Conservation (phyloP, 2,329 filamentous ascomycete genomes). For the Elsinoe necatrix region DNA sequence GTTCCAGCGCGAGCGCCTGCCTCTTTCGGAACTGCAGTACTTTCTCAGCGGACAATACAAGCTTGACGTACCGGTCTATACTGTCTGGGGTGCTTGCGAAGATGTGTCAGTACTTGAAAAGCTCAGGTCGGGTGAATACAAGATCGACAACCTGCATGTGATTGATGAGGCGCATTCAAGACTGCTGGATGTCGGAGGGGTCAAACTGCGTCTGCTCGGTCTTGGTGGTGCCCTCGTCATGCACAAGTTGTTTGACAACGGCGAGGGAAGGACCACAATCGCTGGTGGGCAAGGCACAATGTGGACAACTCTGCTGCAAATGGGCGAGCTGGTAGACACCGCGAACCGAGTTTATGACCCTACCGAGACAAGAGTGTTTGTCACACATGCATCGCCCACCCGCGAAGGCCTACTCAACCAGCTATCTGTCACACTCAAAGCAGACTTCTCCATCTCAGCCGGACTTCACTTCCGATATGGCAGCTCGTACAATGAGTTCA, state of each 20-base stretch:
- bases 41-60: conserved; percentile 83
- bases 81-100: conserved; percentile 97
- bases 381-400: conserved; percentile 93
- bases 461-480: conserved; percentile 97
- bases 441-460: conserved; percentile 95
- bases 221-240: conserved; percentile 95
- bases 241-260: conserved; percentile 99
- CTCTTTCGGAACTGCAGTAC: conserved; percentile 83
- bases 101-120: conserved; percentile 96
- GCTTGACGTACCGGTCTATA: conserved; percentile 94
- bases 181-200: conserved; percentile 85
- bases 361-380: conserved; percentile 90
- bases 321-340: conserved; percentile 96
- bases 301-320: conserved; percentile 98
- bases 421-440: conserved; percentile 92
- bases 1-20: conserved; percentile 71
- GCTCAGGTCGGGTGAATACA: conserved; percentile 95
- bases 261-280: conserved; percentile 94
- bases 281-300: conserved; percentile 97
- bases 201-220: conserved; percentile 89
- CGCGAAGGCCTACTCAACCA: conserved; percentile 96
- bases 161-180: conserved; percentile 97
- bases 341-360: conserved; percentile 97
- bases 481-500: conserved; percentile 99
- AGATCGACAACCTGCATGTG: conserved; percentile 93